Base-by-base conservation (phyloP, 139 green algal species). In the Choricystis sp. region DNA sequence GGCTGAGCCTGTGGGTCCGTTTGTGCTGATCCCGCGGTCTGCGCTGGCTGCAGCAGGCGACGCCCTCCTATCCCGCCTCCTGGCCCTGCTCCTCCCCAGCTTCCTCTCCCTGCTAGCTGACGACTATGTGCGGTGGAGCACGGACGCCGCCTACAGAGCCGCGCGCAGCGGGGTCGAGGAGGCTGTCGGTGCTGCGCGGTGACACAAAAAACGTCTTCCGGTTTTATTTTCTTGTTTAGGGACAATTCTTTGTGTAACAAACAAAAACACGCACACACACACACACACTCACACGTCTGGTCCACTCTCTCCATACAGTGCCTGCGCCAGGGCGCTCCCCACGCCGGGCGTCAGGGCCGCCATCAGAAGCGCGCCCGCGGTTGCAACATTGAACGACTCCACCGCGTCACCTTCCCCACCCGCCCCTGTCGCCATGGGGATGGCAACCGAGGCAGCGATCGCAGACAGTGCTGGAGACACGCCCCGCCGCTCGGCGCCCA, bases 311-410 rank as follows among this genome's bases (percentile, higher is more conserved):
- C 40, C 40, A 16, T 52, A 52, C 40, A 52, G 40, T 16, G 9
- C 16, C 24, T 71, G n/a, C 2, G 57, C 55, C 9, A 63, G 16
- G 4, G 69, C 48, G 3, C 28, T 49, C 21, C 24, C 23, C 25
- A 63, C 52, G 29, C 60, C 60, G 1, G 2, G 14, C 24, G 66
- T 69, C 24, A 82, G 57, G 3, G 63, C 55, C 60, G 74, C 81
- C 71, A 86, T 82, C 0, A 86, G 60, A 3, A 85, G 74, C 19
- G 69, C 63, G 0, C 85, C 86, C 21, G 86, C 86, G 21, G 85
- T 76, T 20, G 73, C 77, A 3, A 93, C 87, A 70, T 94, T 94
- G 20, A 94, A 64, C 1, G 65, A 81, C 69, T 94, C 86, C 84
- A 92, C 90, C 14, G 31, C 27, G 25, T 31, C 69, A n/a, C n/a